phyloP scores from a whole-genome alignment of 2,329 filamentous ascomycete genomes.

The Talaromyces sp. region DNA sequence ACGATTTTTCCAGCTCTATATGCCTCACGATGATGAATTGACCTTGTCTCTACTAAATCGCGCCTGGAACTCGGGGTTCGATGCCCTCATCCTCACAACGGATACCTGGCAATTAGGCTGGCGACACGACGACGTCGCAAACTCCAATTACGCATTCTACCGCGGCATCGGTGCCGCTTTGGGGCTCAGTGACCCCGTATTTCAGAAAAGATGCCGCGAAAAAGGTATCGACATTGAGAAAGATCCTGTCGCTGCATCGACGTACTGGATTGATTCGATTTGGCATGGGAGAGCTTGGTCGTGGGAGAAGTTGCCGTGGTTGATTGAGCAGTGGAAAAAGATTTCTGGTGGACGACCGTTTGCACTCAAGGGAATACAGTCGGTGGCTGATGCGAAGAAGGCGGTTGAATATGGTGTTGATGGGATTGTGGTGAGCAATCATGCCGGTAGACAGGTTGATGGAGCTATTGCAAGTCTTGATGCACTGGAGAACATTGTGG shows the following conservation, averaged over 20 bases:
- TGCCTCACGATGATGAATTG: conserved; percentile 60
- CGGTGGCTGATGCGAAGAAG: conserved; percentile 58
- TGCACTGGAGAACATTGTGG: conserved; percentile 56
- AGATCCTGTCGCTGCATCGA: conserved; percentile 53
- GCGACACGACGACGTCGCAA: conserved; percentile 56
- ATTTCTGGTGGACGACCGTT: conserved; percentile 56
- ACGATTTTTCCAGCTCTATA: conserved; percentile 62
- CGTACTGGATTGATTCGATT: conserved; percentile 62
- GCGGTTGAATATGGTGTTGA: conserved; percentile 57
- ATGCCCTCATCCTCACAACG: conserved; percentile 57
- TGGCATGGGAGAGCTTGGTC: conserved; percentile 61
- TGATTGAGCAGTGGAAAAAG: conserved; percentile 56
- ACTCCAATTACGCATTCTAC: conserved; percentile 61
- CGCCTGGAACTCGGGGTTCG: conserved; percentile 54
- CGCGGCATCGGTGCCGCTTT: conserved; percentile 55
- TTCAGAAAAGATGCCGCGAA: conserved; percentile 51
- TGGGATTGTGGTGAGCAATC: conserved; percentile 67
- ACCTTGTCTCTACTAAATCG: conserved; percentile 55
- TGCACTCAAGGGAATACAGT: conserved; percentile 68
- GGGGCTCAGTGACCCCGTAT: conserved; percentile 58
- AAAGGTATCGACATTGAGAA: conserved; percentile 52
- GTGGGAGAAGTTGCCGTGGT: conserved; percentile 66
- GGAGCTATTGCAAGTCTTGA: conserved; percentile 58
- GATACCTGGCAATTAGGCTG: conserved; percentile 64
- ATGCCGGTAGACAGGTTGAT: conserved; percentile 65